Base-by-base conservation (phyloP, 2,329 filamentous ascomycete species). In the Exophiala sp. region DNA sequence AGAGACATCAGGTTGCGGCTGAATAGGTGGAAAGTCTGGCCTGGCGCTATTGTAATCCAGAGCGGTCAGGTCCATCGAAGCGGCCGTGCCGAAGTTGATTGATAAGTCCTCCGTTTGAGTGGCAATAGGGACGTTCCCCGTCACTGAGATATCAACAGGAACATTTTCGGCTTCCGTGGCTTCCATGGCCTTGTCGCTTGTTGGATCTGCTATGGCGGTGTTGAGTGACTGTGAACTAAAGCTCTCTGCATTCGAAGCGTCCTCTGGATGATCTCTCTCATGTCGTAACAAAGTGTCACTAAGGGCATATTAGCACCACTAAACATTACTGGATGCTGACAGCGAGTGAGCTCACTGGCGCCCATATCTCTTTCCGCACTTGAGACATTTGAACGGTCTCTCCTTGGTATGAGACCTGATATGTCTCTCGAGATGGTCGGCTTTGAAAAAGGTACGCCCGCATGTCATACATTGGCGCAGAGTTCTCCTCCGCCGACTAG, bases 361-460 rank as follows among this genome's bases (percentile, higher is more conserved):
- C 24, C 59, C 59, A 52, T 60, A 61, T 24, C 58, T 55, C 35
- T 49, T 53, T 10, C 59, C 59, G 48, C 59, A 62, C 9, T 51
- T 55, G 3, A 34, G 35, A 41, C 59, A 62, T 32, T 47, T 47
- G 47, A 69, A 69, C 1, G 67, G 67, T 51, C 65, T 69, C 49
- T 69, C 66, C 40, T 65, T 66, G 1, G 66, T 69, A 42, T 69
- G 67, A 33, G 63, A 63, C 29, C 66, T 59, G n/a, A 67, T 61
- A 55, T 69, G 67, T 18, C 67, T 60, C 29, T 66, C 59, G 8
- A 69, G 63, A 54, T 69, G 67, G 32, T 69, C 67, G 11, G 65
- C 65, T 52, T 67, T 69, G 9, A 61, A 56, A 40, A 69, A 69
- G 1, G 57, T 59, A 16, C 58, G 51, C 7, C 54, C 61, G 52